Evolutionary conservation across 2,329 filamentous ascomycete species (phyloP).

Genomic region (Pezicula neosporulosa): DNA sequence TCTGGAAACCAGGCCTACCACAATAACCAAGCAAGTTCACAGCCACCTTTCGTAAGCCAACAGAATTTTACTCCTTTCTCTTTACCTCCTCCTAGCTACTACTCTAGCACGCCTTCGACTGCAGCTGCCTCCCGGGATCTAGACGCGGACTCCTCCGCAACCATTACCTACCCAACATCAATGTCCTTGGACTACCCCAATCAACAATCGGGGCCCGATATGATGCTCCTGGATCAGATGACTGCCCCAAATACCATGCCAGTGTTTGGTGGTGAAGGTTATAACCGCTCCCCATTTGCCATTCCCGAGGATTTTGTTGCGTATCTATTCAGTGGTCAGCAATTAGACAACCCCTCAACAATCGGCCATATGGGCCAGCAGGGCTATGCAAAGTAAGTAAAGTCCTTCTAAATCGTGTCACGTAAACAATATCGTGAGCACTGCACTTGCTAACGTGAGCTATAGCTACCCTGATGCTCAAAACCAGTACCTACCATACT

Average conservation of each 20-base stretch:
- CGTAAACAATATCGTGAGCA: not conserved
- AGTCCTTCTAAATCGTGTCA: not conserved
- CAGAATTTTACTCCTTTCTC: constrained; percentile 61
- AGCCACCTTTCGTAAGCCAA: constrained; percentile 50
- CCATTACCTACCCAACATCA: constrained; percentile 20
- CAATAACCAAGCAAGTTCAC: constrained; percentile 41
- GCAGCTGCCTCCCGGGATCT: constrained; percentile 20
- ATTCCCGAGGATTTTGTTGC: constrained; percentile 86
- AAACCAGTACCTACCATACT: constrained; percentile 47
- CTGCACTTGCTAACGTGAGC: constrained; percentile 6
- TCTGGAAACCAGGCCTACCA: constrained; percentile 41
- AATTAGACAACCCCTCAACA: constrained; percentile 48
- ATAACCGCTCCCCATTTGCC: constrained; percentile 81
- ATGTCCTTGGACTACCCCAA: constrained; percentile 26
- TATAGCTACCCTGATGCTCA: constrained; percentile 50
- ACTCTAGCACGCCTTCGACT: constrained; percentile 38
- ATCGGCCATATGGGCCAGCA: constrained; percentile 48
- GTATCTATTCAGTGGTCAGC: constrained; percentile 74
- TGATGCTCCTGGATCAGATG: constrained; percentile 62
- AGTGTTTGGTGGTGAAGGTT: constrained; percentile 80
- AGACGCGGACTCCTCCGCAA: constrained; percentile 10
- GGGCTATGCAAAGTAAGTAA: constrained; percentile 46
- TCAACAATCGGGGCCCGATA: constrained; percentile 38
- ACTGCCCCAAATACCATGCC: constrained; percentile 68
- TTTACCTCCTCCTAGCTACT: constrained; percentile 58